Conservation (phyloP, 2,329 filamentous ascomycete species). For the Hirsutella rhossiliensis region DNA sequence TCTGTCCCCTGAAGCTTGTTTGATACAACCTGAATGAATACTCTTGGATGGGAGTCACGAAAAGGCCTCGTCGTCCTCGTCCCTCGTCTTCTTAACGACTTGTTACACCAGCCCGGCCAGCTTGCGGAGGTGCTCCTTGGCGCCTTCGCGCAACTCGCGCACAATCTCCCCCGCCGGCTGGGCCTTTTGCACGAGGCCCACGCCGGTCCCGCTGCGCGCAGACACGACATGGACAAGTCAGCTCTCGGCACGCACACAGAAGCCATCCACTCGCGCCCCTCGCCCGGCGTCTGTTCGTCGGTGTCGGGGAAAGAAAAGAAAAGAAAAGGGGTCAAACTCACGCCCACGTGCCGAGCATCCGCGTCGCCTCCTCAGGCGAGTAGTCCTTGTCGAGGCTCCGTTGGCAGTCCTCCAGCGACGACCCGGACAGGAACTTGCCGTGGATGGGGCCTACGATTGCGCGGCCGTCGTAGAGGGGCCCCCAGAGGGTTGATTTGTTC, state of each 20-base stretch:
- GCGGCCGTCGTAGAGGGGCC: constrained; percentile 30
- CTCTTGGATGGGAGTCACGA: no score
- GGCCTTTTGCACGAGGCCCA: constrained; percentile 30
- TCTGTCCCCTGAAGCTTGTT: no score
- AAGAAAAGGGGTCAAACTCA: constrained; percentile 12
- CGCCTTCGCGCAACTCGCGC: constrained; percentile 24
- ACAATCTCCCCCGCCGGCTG: constrained; percentile 31
- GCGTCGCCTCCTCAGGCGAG: constrained; percentile 18
- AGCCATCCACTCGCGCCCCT: no score
- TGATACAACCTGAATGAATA: no score
- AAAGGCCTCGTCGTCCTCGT: no score
- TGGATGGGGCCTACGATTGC: constrained; percentile 27
- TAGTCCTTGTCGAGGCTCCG: constrained; percentile 24
- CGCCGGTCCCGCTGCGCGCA: constrained; percentile 24
- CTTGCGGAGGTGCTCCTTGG: constrained; percentile 20
- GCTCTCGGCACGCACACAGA: background rate
- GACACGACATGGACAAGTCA: background rate
- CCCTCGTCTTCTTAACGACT: no score
- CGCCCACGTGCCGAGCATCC: constrained; percentile 24
- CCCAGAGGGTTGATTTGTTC: constrained; percentile 25
- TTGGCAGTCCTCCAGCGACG: constrained; percentile 29
- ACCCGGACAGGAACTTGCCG: constrained; percentile 24
- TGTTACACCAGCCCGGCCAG: constrained; percentile 8
- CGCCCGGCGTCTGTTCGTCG: no score
- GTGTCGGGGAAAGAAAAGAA: background rate